Evolutionary conservation across 2,329 filamentous ascomycete genomes (phyloP), one percentile per base, ranked within the genome.

Genomic region (Talaromyces atroroseus): DNA sequence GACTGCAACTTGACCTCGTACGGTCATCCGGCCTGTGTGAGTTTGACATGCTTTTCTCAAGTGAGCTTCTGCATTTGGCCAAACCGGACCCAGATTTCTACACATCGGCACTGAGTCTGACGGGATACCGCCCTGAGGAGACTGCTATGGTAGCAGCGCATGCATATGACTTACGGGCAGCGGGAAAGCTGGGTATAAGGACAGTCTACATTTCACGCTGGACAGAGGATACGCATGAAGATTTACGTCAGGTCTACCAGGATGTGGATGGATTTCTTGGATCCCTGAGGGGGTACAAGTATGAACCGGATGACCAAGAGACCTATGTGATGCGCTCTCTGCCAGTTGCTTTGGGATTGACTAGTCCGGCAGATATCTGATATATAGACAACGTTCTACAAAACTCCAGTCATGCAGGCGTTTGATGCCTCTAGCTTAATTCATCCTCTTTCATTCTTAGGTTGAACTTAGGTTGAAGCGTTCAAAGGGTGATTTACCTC

Each of bases 201-300:
- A 63, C 63, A 1, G 67, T 74, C 7, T 80, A 80, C 0, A 74
- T 83, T 24, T 46, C 44, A 16, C 44, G 20, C 8, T 24, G 44
- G 44, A 46, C 44, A 24, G 67, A 74, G 68, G 60, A 82, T 83
- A 82, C 62, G 66, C 83, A 2, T 68, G 75, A 60, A 68, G 80
- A n/a, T 78, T 74, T 74, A 82, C 79, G 0, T 80, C 82, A 55
- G 80, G 82, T 67, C 61, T 76, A 72, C 26, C 76, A 81, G 61
- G 70, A 79, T 59, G 73, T 75, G 68, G 68, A 68, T 46, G 20
- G 11, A 26, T 24, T 23, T n/a, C 2, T 46, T 26, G 44, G 44
- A n/a, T n/a, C n/a, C n/a, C n/a, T n/a, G n/a, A n/a, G n/a, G n/a
- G n/a, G n/a, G n/a, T n/a, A n/a, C n/a, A n/a, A n/a, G n/a, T n/a